Evolutionary conservation across 345 rosid species (phyloP), one percentile per base, ranked within the genome.

Genomic region (Arabidopsis arenosa): DNA sequence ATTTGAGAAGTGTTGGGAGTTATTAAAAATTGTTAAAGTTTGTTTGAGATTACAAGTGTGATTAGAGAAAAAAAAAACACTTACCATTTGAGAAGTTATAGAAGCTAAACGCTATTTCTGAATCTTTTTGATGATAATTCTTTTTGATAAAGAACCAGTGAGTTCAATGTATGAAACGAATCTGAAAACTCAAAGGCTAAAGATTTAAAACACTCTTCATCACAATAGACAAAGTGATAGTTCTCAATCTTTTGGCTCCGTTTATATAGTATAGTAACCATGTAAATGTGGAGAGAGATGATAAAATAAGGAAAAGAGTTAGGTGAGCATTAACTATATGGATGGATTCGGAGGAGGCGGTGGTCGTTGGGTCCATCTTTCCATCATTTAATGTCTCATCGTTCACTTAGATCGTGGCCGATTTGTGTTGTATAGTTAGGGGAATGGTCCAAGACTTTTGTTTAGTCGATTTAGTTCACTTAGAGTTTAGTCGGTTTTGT

Each of bases 71-170:
- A 26, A 48, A 47, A 40, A 39, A 9, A 44, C 12, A 53, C 76
- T 73, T 73, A 73, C 76, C 76, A 73, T 53, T 54, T 40, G 62
- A 28, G 47, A 39, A 39, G 61, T 11, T 15, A 61, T 62, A 40
- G 53, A 53, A 37, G 49, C 49, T 47, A 48, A 62, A 36, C 49
- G 30, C 61, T 47, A n/a, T 59, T 6, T 45, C 45, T 33, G n/a
- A 21, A 45, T 17, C 2, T 54, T 4, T 15, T 15, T 18, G 55
- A 43, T 41, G 30, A 68, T 32, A 5, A 15, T 28, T 28, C 4
- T 4, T 28, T 28, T 28, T 28, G 32, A 26, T 1, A 56, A 23
- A 17, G 5, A 52, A 15, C 21, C 26, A 45, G 23, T 7, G 28
- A 41, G 37, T 30, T 54, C 9, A 9, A 44, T 35, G 5, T 35